A percentile compares a stretch with the other conserved stretches of the same genome.
These are phyloP conservation scores for Trametes sanguinea DNA, from an alignment of 768 basidiomycete genomes.

Conservation along the genomic window DNA sequence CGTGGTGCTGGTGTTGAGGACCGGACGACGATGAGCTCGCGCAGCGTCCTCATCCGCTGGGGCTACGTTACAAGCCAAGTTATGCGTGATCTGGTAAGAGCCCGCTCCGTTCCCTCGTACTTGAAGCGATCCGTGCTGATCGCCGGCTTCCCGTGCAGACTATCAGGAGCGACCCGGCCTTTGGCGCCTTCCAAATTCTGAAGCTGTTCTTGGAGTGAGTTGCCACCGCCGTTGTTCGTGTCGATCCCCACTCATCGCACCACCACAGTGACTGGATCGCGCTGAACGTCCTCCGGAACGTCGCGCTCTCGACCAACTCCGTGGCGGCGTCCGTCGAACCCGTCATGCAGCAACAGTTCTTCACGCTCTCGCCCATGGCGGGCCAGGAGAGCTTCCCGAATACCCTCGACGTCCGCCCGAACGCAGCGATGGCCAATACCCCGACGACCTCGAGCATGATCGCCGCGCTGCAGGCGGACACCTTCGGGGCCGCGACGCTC, in stretches of 20 bases:
- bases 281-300: constrained; percentile 82
- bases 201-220: constrained; percentile 89
- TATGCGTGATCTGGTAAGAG: constrained; percentile 83
- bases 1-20: constrained; percentile 68
- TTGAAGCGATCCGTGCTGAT: constrained; percentile 5
- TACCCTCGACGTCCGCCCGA: constrained; percentile 61
- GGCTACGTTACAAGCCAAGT: constrained; percentile 92
- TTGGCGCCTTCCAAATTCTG: constrained; percentile 90
- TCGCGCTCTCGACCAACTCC: constrained; percentile 87
- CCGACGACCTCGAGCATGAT: constrained; percentile 92
- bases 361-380: constrained; percentile 85
- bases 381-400: constrained; percentile 77
- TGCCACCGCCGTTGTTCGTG: constrained; percentile 8
- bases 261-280: constrained; percentile 82
- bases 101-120: neutral
- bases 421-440: constrained; percentile 71
- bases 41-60: constrained; percentile 88
- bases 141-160: constrained; percentile 50
- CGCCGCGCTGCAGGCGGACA: constrained; percentile 78
- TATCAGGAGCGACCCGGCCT: constrained; percentile 89
- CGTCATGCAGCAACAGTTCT: constrained; percentile 88
- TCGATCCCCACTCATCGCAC: constrained; percentile 15
- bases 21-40: constrained; percentile 78
- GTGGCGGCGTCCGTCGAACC: constrained; percentile 92
- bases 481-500: constrained; percentile 65